A percentile compares a stretch with the other conserved stretches of the same genome.
Conservation (phyloP, 225 moss, liverwort and hornwort species). For the Sphagnum contortum region DNA sequence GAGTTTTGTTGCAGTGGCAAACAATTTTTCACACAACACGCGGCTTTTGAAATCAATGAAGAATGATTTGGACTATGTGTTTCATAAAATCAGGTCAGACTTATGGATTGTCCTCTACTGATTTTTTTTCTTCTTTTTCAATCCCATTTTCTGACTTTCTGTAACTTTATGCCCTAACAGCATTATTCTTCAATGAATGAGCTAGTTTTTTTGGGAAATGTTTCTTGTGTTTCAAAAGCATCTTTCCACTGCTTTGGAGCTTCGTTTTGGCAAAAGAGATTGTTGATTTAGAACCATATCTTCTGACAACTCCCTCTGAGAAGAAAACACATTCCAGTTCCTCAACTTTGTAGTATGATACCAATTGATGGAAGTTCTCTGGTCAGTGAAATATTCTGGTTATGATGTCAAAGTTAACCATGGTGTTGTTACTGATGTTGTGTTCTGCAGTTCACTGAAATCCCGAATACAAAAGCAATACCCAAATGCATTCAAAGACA, state of each 20-base stretch:
- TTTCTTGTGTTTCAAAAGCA: too few species aligned
- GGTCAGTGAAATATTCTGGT: too few species aligned
- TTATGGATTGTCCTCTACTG: not conserved
- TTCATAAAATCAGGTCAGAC: constrained; percentile 62
- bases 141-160: too few species aligned
- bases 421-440: not conserved
- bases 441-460: constrained; percentile 55
- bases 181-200: too few species aligned
- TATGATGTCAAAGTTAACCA: too few species aligned
- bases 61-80: constrained; percentile 71
- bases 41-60: constrained; percentile 75
- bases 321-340: too few species aligned
- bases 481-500: constrained; percentile 71
- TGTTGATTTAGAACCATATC: too few species aligned
- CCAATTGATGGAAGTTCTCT: too few species aligned
- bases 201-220: too few species aligned
- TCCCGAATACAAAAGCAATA: constrained; percentile 53
- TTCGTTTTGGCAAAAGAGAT: not conserved
- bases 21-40: constrained; percentile 82
- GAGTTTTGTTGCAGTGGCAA: constrained; percentile 75
- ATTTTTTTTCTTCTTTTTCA: not conserved
- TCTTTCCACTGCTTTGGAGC: not conserved
- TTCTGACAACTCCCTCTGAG: too few species aligned
- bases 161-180: too few species aligned
- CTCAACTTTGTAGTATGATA: too few species aligned